These are phyloP conservation scores for Daldinia decipiens DNA, from an alignment of 495 filamentous ascomycete genomes.

Conservation along the genomic window DNA sequence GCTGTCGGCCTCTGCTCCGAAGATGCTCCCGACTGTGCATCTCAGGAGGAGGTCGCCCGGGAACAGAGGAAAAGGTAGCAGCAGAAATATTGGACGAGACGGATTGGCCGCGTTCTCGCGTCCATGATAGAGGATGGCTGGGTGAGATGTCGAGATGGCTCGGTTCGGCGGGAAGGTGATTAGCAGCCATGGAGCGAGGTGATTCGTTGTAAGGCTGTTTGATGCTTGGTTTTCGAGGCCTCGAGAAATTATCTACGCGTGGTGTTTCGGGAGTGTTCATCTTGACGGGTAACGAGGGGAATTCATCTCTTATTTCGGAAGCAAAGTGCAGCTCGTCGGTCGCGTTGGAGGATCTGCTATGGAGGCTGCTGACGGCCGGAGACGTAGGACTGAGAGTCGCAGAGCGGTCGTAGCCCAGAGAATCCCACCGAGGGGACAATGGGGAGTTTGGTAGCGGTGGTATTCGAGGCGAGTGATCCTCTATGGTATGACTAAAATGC, in stretches of 20 bases:
- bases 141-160: slow-evolving; percentile 47
- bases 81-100: slow-evolving; percentile 59
- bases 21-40: slow-evolving; percentile 34
- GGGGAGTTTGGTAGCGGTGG: slow-evolving; percentile 45
- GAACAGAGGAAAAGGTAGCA: slow-evolving; percentile 55
- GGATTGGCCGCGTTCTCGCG: slow-evolving; percentile 55
- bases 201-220: slow-evolving; percentile 53
- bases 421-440: slow-evolving; percentile 58
- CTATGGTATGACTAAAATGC: slow-evolving; percentile 35
- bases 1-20: slow-evolving; percentile 42
- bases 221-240: slow-evolving; percentile 61
- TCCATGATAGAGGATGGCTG: slow-evolving; percentile 48
- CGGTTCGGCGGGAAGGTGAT: slow-evolving; percentile 44
- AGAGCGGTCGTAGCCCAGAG: slow-evolving; percentile 45
- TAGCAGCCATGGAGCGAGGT: slow-evolving; percentile 46
- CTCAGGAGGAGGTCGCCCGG: slow-evolving; percentile 48
- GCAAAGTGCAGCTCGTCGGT: slow-evolving; percentile 40
- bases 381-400: slow-evolving; percentile 36
- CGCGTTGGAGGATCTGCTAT: slow-evolving; percentile 38
- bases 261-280: slow-evolving; percentile 44
- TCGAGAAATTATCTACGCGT: slow-evolving; percentile 63
- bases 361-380: slow-evolving; percentile 29
- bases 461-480: slow-evolving; percentile 37
- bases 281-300: slow-evolving; percentile 38
- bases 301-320: slow-evolving; percentile 47